Evolutionary conservation across 208 protist species (phyloP).

Genomic region (Crithidia expoeki): DNA sequence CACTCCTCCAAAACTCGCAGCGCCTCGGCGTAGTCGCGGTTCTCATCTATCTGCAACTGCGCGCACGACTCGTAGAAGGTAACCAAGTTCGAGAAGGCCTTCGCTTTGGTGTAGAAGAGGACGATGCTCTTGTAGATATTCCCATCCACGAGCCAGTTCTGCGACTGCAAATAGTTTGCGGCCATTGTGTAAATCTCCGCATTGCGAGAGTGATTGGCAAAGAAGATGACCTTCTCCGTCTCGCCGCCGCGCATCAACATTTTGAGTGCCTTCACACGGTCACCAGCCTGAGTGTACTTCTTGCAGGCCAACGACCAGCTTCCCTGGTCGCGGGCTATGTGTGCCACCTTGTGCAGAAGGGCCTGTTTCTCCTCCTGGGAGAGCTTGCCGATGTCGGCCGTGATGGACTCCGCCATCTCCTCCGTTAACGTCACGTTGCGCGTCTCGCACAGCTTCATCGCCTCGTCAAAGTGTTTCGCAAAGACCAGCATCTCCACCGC

Average conservation of each 20-base stretch:
- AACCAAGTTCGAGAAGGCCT: conserved; percentile 89
- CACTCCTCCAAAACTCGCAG: conserved; percentile 89
- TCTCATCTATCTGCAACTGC: conserved; percentile 96
- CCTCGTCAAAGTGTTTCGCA: conserved; percentile 86
- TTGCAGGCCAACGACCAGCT: conserved; percentile 93
- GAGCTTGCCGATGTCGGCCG: conserved; percentile 57
- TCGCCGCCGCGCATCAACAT: conserved; percentile 97
- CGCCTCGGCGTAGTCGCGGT: conserved; percentile 95
- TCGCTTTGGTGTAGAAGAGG: conserved; percentile 96
- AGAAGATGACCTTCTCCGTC: conserved; percentile 97
- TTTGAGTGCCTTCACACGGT: conserved; percentile 96
- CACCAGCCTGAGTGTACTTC: conserved; percentile 95
- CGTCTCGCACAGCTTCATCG: conserved; percentile 84
- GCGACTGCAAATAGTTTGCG: conserved; percentile 96
- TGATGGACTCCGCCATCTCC: conserved; percentile 93
- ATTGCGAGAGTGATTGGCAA: conserved; percentile 95
- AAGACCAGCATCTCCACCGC: conserved; percentile 95
- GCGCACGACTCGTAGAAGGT: conserved; percentile 94
- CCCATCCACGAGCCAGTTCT: conserved; percentile 92
- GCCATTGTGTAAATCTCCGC: conserved; percentile 96
- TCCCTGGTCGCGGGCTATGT: conserved; percentile 89
- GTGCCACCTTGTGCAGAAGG: conserved; percentile 71
- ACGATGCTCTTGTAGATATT: conserved; percentile 97
- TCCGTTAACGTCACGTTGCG: conserved; percentile 88
- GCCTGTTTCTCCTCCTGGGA: conserved; percentile 56